A percentile compares a stretch with the other conserved stretches of the same genome.
Conservation (phyloP, 306 rosid genomes). For the Quercus wislizeni region DNA sequence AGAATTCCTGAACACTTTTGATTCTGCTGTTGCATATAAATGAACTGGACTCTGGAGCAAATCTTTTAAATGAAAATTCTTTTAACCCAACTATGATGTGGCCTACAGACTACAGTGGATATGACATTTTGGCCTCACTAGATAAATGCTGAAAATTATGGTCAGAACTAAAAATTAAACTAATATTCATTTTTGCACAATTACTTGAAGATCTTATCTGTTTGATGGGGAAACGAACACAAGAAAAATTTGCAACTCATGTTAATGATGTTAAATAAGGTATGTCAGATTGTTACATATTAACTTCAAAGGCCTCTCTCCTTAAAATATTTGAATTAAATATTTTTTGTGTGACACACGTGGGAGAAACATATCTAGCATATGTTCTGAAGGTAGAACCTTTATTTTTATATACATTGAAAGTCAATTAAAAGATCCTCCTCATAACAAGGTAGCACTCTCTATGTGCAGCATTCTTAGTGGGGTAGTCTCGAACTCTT, state of each 20-base stretch:
- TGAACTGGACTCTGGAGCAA: background rate
- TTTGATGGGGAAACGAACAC: background rate
- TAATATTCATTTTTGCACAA: background rate
- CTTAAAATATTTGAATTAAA: background rate
- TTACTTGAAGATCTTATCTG: background rate
- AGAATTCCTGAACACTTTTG: background rate
- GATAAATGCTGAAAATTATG: background rate
- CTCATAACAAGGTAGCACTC: background rate
- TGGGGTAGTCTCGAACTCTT: background rate
- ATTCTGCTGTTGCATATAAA: background rate
- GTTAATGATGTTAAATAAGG: background rate
- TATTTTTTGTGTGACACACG: background rate
- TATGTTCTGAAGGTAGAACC: background rate
- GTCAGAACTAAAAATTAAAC: background rate
- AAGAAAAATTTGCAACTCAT: background rate
- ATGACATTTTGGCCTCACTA: background rate
- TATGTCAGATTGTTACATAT: background rate
- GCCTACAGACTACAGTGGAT: background rate
- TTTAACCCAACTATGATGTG: background rate
- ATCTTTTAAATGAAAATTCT: background rate
- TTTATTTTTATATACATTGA: background rate
- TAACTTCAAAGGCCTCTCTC: background rate
- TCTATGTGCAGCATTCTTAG: conserved; percentile 10
- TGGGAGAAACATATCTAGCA: too few species aligned
- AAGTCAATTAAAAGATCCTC: too few species aligned